These are phyloP conservation scores for Diplodia sapinea DNA, from an alignment of 2,329 filamentous ascomycete species.

Conservation along the genomic window DNA sequence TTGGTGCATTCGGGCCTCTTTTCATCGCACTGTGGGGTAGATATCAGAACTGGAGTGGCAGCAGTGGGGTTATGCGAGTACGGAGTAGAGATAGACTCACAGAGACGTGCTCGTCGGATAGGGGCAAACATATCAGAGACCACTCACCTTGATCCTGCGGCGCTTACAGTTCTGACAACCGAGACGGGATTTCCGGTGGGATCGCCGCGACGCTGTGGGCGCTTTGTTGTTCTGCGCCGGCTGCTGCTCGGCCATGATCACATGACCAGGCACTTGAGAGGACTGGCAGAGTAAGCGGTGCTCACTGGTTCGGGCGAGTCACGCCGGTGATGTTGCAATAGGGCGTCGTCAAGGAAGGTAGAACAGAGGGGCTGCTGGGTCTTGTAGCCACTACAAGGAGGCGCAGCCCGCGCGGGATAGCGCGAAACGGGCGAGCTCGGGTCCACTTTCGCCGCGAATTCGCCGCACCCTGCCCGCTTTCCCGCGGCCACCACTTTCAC, in stretches of 20 bases:
- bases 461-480: neutral
- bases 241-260: conserved; percentile 20
- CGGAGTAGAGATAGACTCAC: neutral
- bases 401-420: neutral
- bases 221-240: conserved; percentile 8
- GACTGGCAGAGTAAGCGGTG: neutral
- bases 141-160: conserved; percentile 24
- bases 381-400: conserved; percentile 17
- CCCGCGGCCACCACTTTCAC: conserved; percentile 7
- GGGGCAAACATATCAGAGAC: neutral
- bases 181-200: conserved; percentile 29
- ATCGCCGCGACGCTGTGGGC: conserved; percentile 26
- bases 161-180: conserved; percentile 30
- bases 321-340: neutral
- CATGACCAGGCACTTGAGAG: neutral
- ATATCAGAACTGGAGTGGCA: neutral
- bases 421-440: neutral
- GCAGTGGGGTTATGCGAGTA: neutral
- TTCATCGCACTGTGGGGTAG: conserved; percentile 39
- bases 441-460: neutral
- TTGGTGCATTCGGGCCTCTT: conserved; percentile 41
- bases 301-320: neutral
- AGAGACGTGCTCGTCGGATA: neutral
- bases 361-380: conserved; percentile 7
- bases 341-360: neutral